A percentile compares a stretch with the other conserved stretches of the same genome.
Conservation (phyloP, 1,139 yeast genomes). For the Zhuliangozyma blackwelliae region DNA sequence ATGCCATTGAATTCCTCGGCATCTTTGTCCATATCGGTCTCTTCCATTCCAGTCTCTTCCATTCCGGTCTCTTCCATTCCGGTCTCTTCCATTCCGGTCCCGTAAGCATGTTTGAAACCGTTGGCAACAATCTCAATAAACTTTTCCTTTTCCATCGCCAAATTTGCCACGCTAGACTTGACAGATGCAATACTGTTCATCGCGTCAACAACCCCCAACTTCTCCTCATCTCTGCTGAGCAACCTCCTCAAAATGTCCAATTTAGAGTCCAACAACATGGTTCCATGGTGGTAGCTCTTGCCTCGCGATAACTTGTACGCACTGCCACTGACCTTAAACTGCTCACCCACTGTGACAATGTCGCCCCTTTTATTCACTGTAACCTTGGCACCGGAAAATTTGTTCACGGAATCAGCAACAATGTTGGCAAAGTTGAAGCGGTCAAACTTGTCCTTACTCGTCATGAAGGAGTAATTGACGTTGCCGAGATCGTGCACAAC, state of each 20-base stretch:
- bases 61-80: conserved; percentile 6
- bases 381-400: conserved; percentile 17
- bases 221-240: conserved; percentile 43
- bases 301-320: conserved; percentile 85
- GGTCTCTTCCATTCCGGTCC: conserved; percentile 8
- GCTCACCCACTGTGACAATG: conserved; percentile 44
- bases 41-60: conserved; percentile 7
- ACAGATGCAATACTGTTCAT: conserved; percentile 70
- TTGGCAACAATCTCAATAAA: conserved; percentile 46
- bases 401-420: conserved; percentile 50
- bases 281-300: conserved; percentile 91
- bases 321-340: conserved; percentile 76
- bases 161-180: conserved; percentile 68
- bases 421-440: conserved; percentile 57
- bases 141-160: conserved; percentile 40
- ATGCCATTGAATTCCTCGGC: conserved; percentile 24
- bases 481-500: conserved; percentile 96
- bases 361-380: conserved; percentile 71
- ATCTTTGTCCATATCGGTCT: conserved; percentile 9
- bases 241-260: conserved; percentile 54
- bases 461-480: conserved; percentile 79
- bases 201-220: conserved; percentile 50
- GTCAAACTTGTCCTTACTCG: conserved; percentile 62
- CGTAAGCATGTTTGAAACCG: conserved; percentile 42
- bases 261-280: conserved; percentile 76